Base-by-base conservation (phyloP, 441 rosid genomes). In the Pelargonium cotyledonis region DNA sequence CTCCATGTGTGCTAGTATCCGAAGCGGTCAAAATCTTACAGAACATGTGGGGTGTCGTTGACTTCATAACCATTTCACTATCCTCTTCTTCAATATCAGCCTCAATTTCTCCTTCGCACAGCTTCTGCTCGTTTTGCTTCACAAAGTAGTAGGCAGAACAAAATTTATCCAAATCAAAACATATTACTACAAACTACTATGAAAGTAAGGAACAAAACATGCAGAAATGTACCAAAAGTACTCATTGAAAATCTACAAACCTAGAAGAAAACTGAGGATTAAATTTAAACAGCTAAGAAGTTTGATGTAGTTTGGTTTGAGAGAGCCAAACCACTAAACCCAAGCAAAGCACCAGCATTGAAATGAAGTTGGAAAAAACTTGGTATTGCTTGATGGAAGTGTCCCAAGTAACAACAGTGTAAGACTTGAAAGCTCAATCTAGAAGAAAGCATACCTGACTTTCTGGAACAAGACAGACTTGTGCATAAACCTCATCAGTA, bases 401-500 rank as follows among this genome's bases (percentile, higher is more conserved):
- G n/a, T n/a, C n/a, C n/a, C 40, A 35, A 26, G 29, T 26, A 26
- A 26, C 29, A 26, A 26, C 29, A 26, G 29, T 26, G 29, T 26
- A 26, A 26, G 29, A 26, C 29, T 26, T 26, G 29, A 2, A 26
- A 26, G 29, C 29, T 26, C 29, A 26, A 26, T 26, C 29, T 26
- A 49, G 57, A 61, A 72, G 66, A n/a, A 8, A 53, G 60, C 66
- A 47, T 87, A 93, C 97, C 95, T 89, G 91, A 16, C 85, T 90
- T 46, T 80, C 84, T 79, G 96, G 95, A 77, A 85, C 91, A 76
- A 93, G 79, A 74, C 84, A 67, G 66, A 93, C 84, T 75, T 89
- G 91, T 61, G 96, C 85, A 68, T 88, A 93, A 70, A 93, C 98
- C 80, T 93, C 98, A 81, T 93, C 98, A 75, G 86, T 89, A 82